These are phyloP conservation scores for Scleroderma citrinum DNA, from an alignment of 768 basidiomycete species.

Conservation along the genomic window DNA sequence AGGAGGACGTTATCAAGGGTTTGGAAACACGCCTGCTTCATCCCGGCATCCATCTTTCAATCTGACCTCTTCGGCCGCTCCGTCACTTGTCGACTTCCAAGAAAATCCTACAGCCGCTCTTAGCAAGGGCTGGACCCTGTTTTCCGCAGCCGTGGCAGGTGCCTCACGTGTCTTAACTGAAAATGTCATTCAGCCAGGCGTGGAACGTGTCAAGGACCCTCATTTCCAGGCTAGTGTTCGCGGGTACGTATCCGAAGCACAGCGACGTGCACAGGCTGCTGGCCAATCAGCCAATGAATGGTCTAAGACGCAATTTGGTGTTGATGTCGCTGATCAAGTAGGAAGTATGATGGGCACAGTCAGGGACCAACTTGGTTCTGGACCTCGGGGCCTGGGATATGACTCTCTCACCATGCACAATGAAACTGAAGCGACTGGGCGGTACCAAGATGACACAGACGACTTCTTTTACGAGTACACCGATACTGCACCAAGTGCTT, in stretches of 20 bases:
- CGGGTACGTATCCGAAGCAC: constrained; percentile 66
- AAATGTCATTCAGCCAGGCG: constrained; percentile 85
- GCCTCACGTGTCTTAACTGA: constrained; percentile 77
- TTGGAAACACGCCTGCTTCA: constrained; percentile 63
- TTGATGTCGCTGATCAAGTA: constrained; percentile 79
- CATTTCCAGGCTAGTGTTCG: constrained; percentile 67
- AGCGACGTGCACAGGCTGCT: constrained; percentile 54
- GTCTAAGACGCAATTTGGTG: constrained; percentile 71
- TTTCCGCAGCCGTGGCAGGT: constrained; percentile 77
- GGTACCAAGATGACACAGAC: constrained; percentile 57
- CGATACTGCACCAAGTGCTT: constrained; percentile 15
- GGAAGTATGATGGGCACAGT: constrained; percentile 64
- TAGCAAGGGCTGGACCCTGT: constrained; percentile 94
- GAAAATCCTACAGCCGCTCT: constrained; percentile 81
- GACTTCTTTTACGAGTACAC: constrained; percentile 48
- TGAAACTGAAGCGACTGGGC: constrained; percentile 51
- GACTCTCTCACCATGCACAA: constrained; percentile 40
- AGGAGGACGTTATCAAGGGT: constrained; percentile 90
- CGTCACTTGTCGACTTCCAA: constrained; percentile 75
- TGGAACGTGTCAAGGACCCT: constrained; percentile 79
- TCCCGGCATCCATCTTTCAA: constrained; percentile 61
- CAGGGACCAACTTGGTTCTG: constrained; percentile 49
- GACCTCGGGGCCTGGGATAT: constrained; percentile 50
- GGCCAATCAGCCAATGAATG: constrained; percentile 69
- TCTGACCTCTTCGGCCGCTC: constrained; percentile 75